These are phyloP conservation scores for Kodamaea laetipori DNA, from an alignment of 805 yeast genomes.

Conservation along the genomic window DNA sequence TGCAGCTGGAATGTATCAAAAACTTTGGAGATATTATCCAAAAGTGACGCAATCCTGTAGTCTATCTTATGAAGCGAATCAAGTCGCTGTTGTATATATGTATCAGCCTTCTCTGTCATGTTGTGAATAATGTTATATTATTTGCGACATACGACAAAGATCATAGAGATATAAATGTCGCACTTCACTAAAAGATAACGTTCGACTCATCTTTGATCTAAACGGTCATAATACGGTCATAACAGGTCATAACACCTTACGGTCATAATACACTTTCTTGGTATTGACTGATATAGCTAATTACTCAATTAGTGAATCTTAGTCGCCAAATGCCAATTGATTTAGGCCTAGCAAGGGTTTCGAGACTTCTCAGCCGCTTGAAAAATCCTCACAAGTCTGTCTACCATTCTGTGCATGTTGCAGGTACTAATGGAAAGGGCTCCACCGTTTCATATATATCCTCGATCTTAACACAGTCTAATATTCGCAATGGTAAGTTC, in stretches of 20 bases:
- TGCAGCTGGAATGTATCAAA: slow-evolving; percentile 43
- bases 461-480: slow-evolving; percentile 55
- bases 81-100: slow-evolving; percentile 52
- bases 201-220: no score
- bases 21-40: slow-evolving; percentile 51
- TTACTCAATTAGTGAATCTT: not conserved
- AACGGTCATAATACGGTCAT: no score
- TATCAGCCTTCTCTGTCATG: slow-evolving; percentile 18
- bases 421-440: slow-evolving; percentile 98
- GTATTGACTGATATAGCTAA: no score
- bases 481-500: slow-evolving; percentile 68
- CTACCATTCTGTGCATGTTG: slow-evolving; percentile 79
- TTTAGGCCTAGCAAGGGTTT: slow-evolving; percentile 38
- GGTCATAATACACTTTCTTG: no score
- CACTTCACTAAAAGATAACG: no score
- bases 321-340: slow-evolving; percentile 38
- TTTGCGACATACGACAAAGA: no score
- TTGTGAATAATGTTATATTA: not conserved
- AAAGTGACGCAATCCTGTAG: slow-evolving; percentile 49
- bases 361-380: slow-evolving; percentile 39
- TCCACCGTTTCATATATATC: slow-evolving; percentile 84
- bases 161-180: no score
- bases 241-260: no score
- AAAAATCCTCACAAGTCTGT: slow-evolving; percentile 66
- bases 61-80: slow-evolving; percentile 57